Evolutionary conservation across 2,329 filamentous ascomycete genomes (phyloP), one percentile per base, ranked within the genome.

Genomic region (Cladosporium sp.): DNA sequence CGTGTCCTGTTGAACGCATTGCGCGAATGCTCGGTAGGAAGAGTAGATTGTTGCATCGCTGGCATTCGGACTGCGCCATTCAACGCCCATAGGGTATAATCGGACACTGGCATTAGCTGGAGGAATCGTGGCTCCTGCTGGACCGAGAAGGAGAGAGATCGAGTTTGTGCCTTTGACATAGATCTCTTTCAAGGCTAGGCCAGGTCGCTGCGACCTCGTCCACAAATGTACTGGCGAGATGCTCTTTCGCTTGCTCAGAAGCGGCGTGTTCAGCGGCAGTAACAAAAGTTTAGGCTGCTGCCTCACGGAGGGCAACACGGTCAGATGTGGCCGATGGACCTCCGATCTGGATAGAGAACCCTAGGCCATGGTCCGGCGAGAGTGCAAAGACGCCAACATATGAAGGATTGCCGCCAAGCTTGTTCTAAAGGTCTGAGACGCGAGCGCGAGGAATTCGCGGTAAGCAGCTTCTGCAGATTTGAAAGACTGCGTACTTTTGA

Each of bases 401-500:
- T 17, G 5, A 37, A 22, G 34, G 40, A 10, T 60, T 57, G 24
- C 58, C 63, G 13, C 59, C 59, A 8, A 37, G 36, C 35, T 60
- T 60, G 22, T 56, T 60, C 36, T 60, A 60, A 4, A 58, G 50
- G 24, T 60, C 59, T 1, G 56, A 55, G 40, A 60, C 54, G 20
- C 59, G 49, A 3, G 56, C 58, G 15, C 39, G 35, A 17, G 20
- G 49, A 52, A 9, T 50, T 56, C 4, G 40, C 57, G 4, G 53
- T 37, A 6, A 1, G 36, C 25, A 12, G 28, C 35, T 32, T 24
- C 55, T 32, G 59, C 61, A 34, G 47, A 20, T 25, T 47, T 24
- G 57, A 62, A 50, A 12, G 61, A 44, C 36, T 52, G 25, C 15
- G 48, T 53, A 5, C 24, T 10, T 24, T 12, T 32, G 12, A 48